Percentiles rank a stretch among this genome's conserved stretches.
phyloP scores from a whole-genome alignment of 257 asterid genomes.

The Fraxinus excelsior region DNA sequence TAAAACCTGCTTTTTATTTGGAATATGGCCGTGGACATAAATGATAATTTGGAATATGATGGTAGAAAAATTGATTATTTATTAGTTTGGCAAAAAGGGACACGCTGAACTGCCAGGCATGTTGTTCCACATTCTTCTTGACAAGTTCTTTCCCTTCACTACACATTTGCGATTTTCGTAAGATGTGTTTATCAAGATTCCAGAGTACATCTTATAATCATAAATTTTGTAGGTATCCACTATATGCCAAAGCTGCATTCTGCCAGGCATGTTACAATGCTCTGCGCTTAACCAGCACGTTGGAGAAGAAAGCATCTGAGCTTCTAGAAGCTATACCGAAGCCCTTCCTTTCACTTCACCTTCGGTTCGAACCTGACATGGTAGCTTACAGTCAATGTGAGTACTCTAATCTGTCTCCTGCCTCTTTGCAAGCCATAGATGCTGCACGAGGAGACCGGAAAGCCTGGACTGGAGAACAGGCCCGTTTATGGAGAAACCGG shows the following conservation, averaged over 20 bases:
- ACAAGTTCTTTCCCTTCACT: background rate
- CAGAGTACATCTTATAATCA: slow-evolving; percentile 4
- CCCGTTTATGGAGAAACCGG: slow-evolving; percentile 85
- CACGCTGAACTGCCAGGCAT: background rate
- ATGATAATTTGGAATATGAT: background rate
- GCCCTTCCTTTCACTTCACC: slow-evolving; percentile 97
- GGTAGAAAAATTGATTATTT: background rate
- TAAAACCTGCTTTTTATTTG: background rate
- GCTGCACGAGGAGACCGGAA: slow-evolving; percentile 78
- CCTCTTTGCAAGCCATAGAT: slow-evolving; percentile 72
- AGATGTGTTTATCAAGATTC: background rate
- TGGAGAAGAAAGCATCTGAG: slow-evolving; percentile 68
- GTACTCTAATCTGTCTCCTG: slow-evolving; percentile 62
- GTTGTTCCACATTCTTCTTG: background rate
- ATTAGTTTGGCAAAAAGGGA: background rate
- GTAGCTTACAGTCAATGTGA: slow-evolving; percentile 94
- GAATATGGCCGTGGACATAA: background rate
- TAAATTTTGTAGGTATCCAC: slow-evolving; percentile 68
- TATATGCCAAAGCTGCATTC: slow-evolving; percentile 83
- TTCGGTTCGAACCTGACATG: slow-evolving; percentile 99
- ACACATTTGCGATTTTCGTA: background rate
- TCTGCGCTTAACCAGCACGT: slow-evolving; percentile 55
- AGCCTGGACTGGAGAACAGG: slow-evolving; percentile 90
- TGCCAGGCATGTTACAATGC: slow-evolving; percentile 93
- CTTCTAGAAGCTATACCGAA: slow-evolving; percentile 94